A percentile compares a stretch with the other conserved stretches of the same genome.
Evolutionary conservation across 2,329 filamentous ascomycete genomes (phyloP).

Genomic region (Tolypocladium nubicola): DNA sequence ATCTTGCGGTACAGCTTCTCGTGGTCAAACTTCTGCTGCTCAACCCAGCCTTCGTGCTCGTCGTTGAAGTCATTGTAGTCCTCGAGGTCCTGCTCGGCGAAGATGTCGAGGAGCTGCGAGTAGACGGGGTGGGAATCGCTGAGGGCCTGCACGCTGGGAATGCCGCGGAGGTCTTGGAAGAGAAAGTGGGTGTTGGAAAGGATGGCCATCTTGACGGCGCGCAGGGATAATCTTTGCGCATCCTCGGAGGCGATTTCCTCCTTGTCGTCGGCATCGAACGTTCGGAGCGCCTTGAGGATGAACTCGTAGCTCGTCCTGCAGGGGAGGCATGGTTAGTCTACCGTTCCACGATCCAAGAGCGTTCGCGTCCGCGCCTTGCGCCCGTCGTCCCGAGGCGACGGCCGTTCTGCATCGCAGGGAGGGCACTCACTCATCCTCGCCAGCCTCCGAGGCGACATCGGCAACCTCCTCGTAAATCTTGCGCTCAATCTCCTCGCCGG

Average conservation of each 20-base stretch:
- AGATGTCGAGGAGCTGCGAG: constrained; percentile 90
- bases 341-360: background rate
- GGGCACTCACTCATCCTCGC: constrained; percentile 59
- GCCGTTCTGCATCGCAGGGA: background rate
- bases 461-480: constrained; percentile 76
- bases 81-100: constrained; percentile 86
- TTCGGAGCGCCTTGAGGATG: constrained; percentile 50
- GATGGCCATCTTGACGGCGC: constrained; percentile 44
- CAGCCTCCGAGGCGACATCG: constrained; percentile 67
- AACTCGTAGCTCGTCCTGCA: constrained; percentile 55
- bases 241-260: constrained; percentile 47
- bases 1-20: constrained; percentile 84
- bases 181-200: constrained; percentile 48
- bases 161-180: constrained; percentile 72
- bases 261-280: constrained; percentile 45
- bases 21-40: constrained; percentile 62
- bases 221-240: constrained; percentile 48
- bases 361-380: background rate
- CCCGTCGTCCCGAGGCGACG: background rate
- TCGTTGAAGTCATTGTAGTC: constrained; percentile 94
- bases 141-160: constrained; percentile 77
- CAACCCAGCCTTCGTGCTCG: constrained; percentile 78
- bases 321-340: background rate
- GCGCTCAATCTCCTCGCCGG: constrained; percentile 71
- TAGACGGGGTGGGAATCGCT: constrained; percentile 74